Base-by-base conservation (phyloP, 73 alveolate species). In the Stentor roeselii region DNA sequence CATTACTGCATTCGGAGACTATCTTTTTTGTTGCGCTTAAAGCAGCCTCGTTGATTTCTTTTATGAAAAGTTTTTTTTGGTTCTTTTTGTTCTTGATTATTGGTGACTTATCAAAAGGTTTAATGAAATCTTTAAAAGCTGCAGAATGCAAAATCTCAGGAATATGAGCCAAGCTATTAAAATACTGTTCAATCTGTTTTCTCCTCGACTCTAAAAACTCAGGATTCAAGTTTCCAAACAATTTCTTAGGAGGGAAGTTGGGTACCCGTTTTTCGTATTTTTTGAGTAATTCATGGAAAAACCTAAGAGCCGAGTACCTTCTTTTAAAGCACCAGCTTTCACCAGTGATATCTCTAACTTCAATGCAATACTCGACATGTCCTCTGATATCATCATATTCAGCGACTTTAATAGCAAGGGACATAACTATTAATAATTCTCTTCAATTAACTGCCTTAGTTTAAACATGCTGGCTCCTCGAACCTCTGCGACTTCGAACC, bases 191-290 rank as follows among this genome's bases (percentile, higher is more conserved):
- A 6, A 91, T 60, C 2, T 42, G 83, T 34, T 86, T 76, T 76
- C 58, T 75, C 82, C 96, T 89, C 84, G 80, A 82, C 32, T 58
- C 86, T 41, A 91, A 21, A 78, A 91, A 91, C 59, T 88, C 96
- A 3, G 85, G 59, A 59, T 82, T 89, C 3, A 82, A 87, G 83
- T 80, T 86, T 42, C 96, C 96, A 59, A 91, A 89, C 75, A 89
- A 84, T 60, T 89, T 91, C 86, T 91, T 91, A 0, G 96, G 94
- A 2, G 96, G 96, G 83, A 91, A 91, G 31, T 88, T 83, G 15
- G 96, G 94, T 42, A 88, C 78, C 14, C 89, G 60, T 15, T 30
- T 41, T 2, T n/a, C 15, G 21, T 21, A 37, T 6, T 76, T 15
- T 2, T 41, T 76, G 1, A 76, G 21, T 27, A 14, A 6, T 76